Evolutionary conservation across 345 rosid genomes (phyloP).

Genomic region (Euphorbia pulcherrima): DNA sequence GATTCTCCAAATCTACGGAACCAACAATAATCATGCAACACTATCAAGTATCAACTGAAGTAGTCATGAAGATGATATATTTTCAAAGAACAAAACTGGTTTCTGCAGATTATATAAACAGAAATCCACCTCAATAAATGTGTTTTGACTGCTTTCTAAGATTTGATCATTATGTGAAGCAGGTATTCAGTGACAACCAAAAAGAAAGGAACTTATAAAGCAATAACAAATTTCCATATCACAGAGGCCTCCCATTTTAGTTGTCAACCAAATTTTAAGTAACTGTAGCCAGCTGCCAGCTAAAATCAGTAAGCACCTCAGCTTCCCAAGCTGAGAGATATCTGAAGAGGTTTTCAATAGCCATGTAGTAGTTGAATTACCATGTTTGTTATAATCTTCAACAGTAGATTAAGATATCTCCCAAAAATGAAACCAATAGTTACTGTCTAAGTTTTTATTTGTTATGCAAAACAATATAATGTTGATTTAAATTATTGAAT

Average conservation of each 20-base stretch:
- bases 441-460: background rate
- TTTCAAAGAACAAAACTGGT: background rate
- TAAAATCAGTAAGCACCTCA: background rate
- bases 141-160: background rate
- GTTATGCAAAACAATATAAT: background rate
- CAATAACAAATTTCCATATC: background rate
- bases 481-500: background rate
- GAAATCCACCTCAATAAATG: background rate
- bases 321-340: background rate
- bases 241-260: background rate
- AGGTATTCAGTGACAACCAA: background rate
- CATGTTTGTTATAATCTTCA: background rate
- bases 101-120: background rate
- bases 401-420: background rate
- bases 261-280: background rate
- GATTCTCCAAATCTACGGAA: background rate
- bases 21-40: background rate
- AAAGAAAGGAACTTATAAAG: constrained; percentile 1
- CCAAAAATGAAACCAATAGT: background rate
- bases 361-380: background rate
- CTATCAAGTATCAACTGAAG: constrained; percentile 5
- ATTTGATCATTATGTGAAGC: background rate
- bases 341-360: background rate
- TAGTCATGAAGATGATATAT: background rate
- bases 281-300: background rate